These are phyloP conservation scores for Zymoseptoria passerinii DNA, from an alignment of 2,329 filamentous ascomycete genomes.

Conservation along the genomic window DNA sequence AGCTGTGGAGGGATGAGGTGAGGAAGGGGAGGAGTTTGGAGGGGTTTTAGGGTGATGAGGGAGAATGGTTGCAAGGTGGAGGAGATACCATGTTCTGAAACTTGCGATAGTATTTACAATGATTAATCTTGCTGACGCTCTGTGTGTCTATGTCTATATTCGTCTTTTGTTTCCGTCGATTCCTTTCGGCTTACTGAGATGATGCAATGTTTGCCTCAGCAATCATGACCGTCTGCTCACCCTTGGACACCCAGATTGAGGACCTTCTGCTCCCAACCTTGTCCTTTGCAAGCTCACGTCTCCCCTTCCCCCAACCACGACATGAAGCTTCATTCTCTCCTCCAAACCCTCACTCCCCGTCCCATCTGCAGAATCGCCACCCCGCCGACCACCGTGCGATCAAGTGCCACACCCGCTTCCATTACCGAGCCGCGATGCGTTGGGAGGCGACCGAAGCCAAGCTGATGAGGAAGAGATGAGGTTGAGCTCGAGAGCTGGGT, in stretches of 20 bases:
- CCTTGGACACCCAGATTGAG: too few species aligned
- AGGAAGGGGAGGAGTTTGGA: conserved; percentile 29
- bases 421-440: neutral
- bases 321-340: neutral
- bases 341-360: neutral
- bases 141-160: neutral
- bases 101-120: neutral
- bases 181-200: neutral
- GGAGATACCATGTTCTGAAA: neutral
- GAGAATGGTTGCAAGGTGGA: neutral
- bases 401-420: neutral
- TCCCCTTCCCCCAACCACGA: neutral
- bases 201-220: too few species aligned
- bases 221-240: too few species aligned
- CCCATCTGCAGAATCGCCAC: neutral
- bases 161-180: neutral
- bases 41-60: conserved; percentile 5
- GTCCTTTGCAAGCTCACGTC: neutral
- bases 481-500: neutral
- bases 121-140: neutral
- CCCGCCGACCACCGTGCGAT: neutral
- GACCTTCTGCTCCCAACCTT: too few species aligned
- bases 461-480: neutral
- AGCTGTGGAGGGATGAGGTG: conserved; percentile 46
- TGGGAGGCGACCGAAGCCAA: neutral